phyloP scores from a whole-genome alignment of 2,329 filamentous ascomycete species.

The Paecilomyces fulvus region DNA sequence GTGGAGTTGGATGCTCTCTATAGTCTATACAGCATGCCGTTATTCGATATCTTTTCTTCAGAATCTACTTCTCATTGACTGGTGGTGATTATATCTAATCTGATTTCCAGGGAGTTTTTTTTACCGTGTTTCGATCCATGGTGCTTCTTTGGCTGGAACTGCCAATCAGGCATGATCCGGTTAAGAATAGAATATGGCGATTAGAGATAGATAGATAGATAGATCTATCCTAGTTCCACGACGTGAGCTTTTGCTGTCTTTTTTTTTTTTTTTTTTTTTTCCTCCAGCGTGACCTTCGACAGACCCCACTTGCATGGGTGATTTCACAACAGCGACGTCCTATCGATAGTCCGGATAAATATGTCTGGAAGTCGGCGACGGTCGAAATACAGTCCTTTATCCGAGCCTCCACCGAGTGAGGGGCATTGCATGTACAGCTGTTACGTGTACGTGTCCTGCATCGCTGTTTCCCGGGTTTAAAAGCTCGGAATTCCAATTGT shows the following conservation, averaged over 20 bases:
- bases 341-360: background rate
- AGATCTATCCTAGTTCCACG: background rate
- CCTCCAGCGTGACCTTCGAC: background rate
- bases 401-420: background rate
- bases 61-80: too few species aligned
- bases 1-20: too few species aligned
- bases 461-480: background rate
- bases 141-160: background rate
- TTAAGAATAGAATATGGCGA: background rate
- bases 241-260: background rate
- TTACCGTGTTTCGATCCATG: background rate
- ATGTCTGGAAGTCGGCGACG: background rate
- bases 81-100: too few species aligned
- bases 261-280: background rate
- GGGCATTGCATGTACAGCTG: background rate
- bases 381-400: background rate
- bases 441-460: background rate
- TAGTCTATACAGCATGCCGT: too few species aligned
- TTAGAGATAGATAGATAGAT: background rate
- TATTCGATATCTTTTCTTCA: too few species aligned
- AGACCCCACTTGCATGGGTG: background rate
- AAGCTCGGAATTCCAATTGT: background rate
- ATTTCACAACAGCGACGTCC: background rate
- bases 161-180: background rate
- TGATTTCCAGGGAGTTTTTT: background rate